phyloP scores from a whole-genome alignment of 2,329 filamentous ascomycete species.

The Grosmannia penicillata region DNA sequence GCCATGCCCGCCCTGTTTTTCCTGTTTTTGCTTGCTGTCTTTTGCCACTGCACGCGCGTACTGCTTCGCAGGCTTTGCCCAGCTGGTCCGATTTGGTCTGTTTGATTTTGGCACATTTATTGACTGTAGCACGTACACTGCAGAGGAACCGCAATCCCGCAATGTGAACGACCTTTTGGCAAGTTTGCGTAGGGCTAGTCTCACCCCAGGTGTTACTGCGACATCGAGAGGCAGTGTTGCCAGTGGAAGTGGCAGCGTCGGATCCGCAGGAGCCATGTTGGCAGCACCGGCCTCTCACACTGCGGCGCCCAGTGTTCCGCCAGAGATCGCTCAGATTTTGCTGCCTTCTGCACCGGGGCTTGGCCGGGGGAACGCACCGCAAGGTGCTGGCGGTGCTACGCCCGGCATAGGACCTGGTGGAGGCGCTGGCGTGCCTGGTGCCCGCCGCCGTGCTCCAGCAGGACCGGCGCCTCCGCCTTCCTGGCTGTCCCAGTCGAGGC shows the following conservation, averaged over 20 bases:
- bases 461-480: conserved; percentile 45
- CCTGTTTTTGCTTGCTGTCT: too few relatives aligned
- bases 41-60: too few relatives aligned
- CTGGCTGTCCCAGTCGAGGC: conserved; percentile 29
- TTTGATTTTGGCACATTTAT: too few relatives aligned
- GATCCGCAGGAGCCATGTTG: not conserved
- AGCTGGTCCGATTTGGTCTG: too few relatives aligned
- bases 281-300: conserved; percentile 1
- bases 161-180: conserved; percentile 47
- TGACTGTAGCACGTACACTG: not conserved
- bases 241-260: not conserved
- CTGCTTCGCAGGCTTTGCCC: too few relatives aligned
- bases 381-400: not conserved
- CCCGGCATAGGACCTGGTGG: conserved; percentile 19
- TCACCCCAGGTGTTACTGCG: conserved; percentile 11
- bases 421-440: conserved; percentile 31
- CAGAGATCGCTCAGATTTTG: conserved; percentile 41
- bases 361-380: not conserved
- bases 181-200: conserved; percentile 33
- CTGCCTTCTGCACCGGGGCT: not conserved
- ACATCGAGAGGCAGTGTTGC: not conserved
- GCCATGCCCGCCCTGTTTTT: too few relatives aligned
- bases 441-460: conserved; percentile 34
- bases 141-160: conserved; percentile 13
- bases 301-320: conserved; percentile 38